Percentiles rank a stretch among this genome's conserved stretches.
These are phyloP conservation scores for Aspergillus steynii DNA, from an alignment of 495 filamentous ascomycete species.

Conservation along the genomic window DNA sequence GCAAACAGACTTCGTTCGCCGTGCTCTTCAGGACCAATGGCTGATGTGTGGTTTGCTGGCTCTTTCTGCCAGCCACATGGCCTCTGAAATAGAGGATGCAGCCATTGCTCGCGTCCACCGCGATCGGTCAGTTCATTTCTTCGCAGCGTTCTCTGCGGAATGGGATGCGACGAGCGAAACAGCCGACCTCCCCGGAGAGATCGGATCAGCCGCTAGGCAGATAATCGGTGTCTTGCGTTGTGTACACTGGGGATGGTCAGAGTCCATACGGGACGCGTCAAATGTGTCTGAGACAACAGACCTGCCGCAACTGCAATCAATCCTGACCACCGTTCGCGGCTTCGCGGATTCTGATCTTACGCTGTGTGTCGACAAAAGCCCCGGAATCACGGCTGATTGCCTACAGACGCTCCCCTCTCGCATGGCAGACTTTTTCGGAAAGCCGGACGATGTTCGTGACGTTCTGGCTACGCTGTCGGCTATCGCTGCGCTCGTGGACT, in stretches of 20 bases:
- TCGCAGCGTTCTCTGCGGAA: too few species aligned
- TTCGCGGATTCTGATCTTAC: neutral
- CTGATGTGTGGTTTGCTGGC: slow-evolving; percentile 14
- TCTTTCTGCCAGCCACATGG: slow-evolving; percentile 8
- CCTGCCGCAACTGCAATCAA: too few species aligned
- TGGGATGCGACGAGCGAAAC: too few species aligned
- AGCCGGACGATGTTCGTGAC: slow-evolving; percentile 1
- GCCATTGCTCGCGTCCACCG: neutral
- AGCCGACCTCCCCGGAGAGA: too few species aligned
- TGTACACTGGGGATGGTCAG: too few species aligned
- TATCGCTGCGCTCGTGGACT: slow-evolving; percentile 1
- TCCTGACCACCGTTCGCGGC: neutral
- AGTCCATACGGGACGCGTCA: too few species aligned
- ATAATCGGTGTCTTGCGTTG: too few species aligned
- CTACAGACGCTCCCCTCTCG: slow-evolving; percentile 1
- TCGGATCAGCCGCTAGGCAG: too few species aligned
- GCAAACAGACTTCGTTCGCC: neutral
- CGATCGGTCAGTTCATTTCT: slow-evolving; percentile 1
- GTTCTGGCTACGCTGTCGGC: slow-evolving; percentile 1
- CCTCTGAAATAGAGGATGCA: neutral
- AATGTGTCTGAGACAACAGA: too few species aligned
- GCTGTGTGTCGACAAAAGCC: neutral
- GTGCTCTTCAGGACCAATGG: slow-evolving; percentile 2
- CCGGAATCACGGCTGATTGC: neutral
- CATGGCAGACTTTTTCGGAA: slow-evolving; percentile 6